A percentile compares a stretch with the other conserved stretches of the same genome.
Conservation (phyloP, 2,329 filamentous ascomycete genomes). For the Trichothecium sympodiale region DNA sequence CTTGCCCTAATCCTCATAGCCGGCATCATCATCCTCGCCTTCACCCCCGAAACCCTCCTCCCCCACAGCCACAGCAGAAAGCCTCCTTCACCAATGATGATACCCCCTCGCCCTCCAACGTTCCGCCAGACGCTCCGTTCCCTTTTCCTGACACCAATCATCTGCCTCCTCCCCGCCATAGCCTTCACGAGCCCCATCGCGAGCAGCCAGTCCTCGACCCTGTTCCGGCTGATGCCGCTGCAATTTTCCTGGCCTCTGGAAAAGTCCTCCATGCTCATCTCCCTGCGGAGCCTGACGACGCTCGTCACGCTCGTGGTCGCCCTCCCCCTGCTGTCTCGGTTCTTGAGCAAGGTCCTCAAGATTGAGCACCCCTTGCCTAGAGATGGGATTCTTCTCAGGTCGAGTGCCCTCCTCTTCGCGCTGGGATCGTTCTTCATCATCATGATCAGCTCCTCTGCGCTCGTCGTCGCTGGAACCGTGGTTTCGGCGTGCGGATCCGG, state of each 20-base stretch:
- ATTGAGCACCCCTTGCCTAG: slow-evolving; percentile 5
- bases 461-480: slow-evolving; percentile 11
- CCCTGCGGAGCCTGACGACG: slow-evolving; percentile 11
- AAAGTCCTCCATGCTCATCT: slow-evolving; percentile 12
- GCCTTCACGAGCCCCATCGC: slow-evolving; percentile 12
- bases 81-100: no score
- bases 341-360: slow-evolving; percentile 6
- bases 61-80: no score
- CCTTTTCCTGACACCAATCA: slow-evolving; percentile 10
- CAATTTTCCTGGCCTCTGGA: slow-evolving; percentile 13
- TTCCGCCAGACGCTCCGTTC: slow-evolving; percentile 4
- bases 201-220: slow-evolving; percentile 11
- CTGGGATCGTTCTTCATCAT: slow-evolving; percentile 13
- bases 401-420: slow-evolving; percentile 11
- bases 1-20: slow-evolving; percentile 9
- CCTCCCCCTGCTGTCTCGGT: slow-evolving; percentile 8
- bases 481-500: slow-evolving; percentile 14
- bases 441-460: slow-evolving; percentile 9
- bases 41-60: slow-evolving; percentile 14
- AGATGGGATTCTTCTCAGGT: neutral
- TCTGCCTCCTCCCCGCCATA: slow-evolving; percentile 13
- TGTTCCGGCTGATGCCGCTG: slow-evolving; percentile 14
- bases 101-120: neutral
- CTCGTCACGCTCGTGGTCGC: slow-evolving; percentile 12
- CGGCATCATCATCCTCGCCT: slow-evolving; percentile 7